These are phyloP conservation scores for Penicillium angulare DNA, from an alignment of 495 filamentous ascomycete species.

Conservation along the genomic window DNA sequence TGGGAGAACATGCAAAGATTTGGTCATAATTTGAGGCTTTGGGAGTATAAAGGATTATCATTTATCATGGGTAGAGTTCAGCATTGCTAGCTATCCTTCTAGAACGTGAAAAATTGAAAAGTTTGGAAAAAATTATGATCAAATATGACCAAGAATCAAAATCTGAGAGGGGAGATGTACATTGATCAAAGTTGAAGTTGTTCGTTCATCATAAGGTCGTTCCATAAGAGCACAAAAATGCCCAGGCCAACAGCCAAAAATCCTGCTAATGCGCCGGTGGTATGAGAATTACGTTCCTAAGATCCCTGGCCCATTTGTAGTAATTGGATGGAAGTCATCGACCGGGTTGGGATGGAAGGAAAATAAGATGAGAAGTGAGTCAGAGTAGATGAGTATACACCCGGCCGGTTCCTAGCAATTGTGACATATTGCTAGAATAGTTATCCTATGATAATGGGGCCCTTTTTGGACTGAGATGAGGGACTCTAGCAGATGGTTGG, in stretches of 20 bases:
- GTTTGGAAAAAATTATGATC: too few relatives aligned
- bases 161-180: conserved; percentile 7
- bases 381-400: neutral
- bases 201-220: conserved; percentile 18
- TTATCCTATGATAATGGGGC: neutral
- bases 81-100: neutral
- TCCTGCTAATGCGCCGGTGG: neutral
- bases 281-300: too few relatives aligned
- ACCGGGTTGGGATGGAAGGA: neutral
- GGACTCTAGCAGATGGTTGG: too few relatives aligned
- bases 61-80: neutral
- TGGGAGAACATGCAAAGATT: too few relatives aligned
- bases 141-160: neutral
- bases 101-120: neutral
- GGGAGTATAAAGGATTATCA: neutral
- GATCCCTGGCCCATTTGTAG: too few relatives aligned
- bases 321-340: too few relatives aligned
- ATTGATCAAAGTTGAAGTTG: neutral
- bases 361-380: neutral
- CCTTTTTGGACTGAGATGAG: too few relatives aligned
- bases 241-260: neutral
- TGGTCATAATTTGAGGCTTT: too few relatives aligned
- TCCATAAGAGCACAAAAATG: neutral
- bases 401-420: neutral
- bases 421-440: neutral